phyloP scores from a whole-genome alignment of 164 flowering plant genomes.

The Stephania japonica region DNA sequence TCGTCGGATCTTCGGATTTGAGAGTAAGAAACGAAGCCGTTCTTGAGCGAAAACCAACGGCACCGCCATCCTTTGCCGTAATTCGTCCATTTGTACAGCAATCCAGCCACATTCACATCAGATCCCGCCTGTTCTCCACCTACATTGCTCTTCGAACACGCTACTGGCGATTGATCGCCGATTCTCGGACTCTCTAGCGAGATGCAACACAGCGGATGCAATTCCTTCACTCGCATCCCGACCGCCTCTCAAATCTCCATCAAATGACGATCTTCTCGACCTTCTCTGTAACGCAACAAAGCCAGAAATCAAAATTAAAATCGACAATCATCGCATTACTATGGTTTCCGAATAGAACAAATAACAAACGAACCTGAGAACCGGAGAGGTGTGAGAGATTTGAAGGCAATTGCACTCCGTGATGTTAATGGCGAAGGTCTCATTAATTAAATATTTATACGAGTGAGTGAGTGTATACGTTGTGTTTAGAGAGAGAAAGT shows the following conservation, averaged over 20 bases:
- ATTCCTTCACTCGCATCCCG: slow-evolving; percentile 67
- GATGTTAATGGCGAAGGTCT: background rate
- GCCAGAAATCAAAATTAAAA: background rate
- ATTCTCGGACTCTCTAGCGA: slow-evolving; percentile 48
- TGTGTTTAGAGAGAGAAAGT: background rate
- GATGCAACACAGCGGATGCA: slow-evolving; percentile 89
- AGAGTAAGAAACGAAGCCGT: slow-evolving; percentile 73
- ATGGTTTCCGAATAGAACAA: background rate
- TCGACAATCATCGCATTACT: slow-evolving; percentile 2
- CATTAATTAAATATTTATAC: slow-evolving; percentile 6
- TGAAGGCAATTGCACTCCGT: background rate
- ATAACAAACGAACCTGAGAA: slow-evolving; percentile 26
- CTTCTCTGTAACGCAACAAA: slow-evolving; percentile 4
- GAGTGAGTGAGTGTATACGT: no score
- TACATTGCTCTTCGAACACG: slow-evolving; percentile 20
- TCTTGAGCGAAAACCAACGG: slow-evolving; percentile 66
- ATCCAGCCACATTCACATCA: slow-evolving; percentile 57
- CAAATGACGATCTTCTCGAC: background rate
- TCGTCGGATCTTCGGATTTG: slow-evolving; percentile 53
- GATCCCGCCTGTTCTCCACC: slow-evolving; percentile 28
- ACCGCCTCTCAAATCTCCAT: slow-evolving; percentile 14
- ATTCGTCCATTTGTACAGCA: slow-evolving; percentile 89
- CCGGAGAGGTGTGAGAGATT: slow-evolving; percentile 14
- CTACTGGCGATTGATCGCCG: slow-evolving; percentile 39
- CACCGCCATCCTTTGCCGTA: slow-evolving; percentile 96